Percentiles rank a stretch among this genome's conserved stretches.
These are phyloP conservation scores for Pseudogymnoascus destructans DNA, from an alignment of 2,329 filamentous ascomycete species.

Conservation along the genomic window DNA sequence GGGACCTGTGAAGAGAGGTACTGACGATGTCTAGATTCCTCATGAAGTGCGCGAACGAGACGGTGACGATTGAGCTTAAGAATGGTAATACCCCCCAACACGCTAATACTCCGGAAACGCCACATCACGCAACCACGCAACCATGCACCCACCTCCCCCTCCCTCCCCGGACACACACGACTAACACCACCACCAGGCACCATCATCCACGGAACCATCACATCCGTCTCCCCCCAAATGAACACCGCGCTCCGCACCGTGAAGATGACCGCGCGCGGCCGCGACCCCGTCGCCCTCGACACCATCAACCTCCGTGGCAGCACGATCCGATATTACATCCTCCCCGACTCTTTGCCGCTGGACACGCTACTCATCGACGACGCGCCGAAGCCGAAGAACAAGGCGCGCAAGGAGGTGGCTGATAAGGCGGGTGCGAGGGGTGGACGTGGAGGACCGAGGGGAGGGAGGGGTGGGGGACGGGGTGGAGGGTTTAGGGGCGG, in stretches of 20 bases:
- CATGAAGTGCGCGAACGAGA: constrained; percentile 99
- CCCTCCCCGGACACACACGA: neutral
- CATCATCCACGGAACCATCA: constrained; percentile 92
- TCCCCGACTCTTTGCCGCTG: constrained; percentile 86
- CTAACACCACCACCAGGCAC: constrained; percentile 48
- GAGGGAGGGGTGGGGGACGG: constrained; percentile 31
- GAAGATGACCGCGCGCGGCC: constrained; percentile 86
- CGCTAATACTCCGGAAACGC: neutral
- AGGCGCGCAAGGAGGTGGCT: constrained; percentile 80
- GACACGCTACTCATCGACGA: constrained; percentile 95
- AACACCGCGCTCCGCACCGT: constrained; percentile 92
- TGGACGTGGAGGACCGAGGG: constrained; percentile 32
- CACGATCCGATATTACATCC: constrained; percentile 91
- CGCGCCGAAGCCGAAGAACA: constrained; percentile 97
- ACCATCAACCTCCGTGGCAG: constrained; percentile 95
- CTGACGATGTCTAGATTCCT: constrained; percentile 57
- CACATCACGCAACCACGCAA: constrained; percentile 6
- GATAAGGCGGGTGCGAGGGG: constrained; percentile 43
- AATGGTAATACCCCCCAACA: constrained; percentile 50
- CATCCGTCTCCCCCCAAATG: constrained; percentile 95
- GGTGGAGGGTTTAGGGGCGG: constrained; percentile 35
- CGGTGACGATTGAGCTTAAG: constrained; percentile 95
- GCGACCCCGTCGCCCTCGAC: constrained; percentile 78
- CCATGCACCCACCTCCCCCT: constrained; percentile 4
- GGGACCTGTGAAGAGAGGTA: constrained; percentile 2